Base-by-base conservation (phyloP, 163 green algal species). In the Coccomyxa subellipsoidea region DNA sequence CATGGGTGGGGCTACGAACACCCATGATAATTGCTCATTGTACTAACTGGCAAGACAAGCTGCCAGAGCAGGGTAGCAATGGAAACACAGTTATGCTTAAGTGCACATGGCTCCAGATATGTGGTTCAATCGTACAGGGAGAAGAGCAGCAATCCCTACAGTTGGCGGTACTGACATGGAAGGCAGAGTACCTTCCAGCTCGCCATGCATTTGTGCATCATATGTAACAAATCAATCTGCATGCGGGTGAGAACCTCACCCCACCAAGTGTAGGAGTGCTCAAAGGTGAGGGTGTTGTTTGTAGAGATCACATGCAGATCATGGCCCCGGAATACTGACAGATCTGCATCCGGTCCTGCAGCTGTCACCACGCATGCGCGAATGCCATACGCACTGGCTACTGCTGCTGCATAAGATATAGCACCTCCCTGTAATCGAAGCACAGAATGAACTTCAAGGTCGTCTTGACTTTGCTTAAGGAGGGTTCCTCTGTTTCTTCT, bases 231-330 rank as follows among this genome's bases (percentile, higher is more conserved):
- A 59, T 59, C 23, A 18, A 18, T 7, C 15, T 8, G 21, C 47
- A 59, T 2, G 4, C 21, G 47, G 15, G 23, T 59, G 1, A 69
- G 76, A 69, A 54, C 83, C 89, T 89, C 82, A 93, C 92, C 93
- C 83, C 91, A 97, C 90, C 93, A 97, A 1, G 93, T 94, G 86
- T 96, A 96, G 0, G 88, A 93, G 86, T 97, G 94, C 85, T 95
- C 91, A 83, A 97, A 97, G 0, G 92, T 96, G 31, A 97, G 89
- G 1, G 92, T 96, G 1, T 85, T 79, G 40, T 88, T 78, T 5
- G 90, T 82, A 10, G 84, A 81, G 10, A 97, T 84, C 15, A 94
- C 84, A 18, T 93, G 80, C 21, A 96, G 72, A 38, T 93, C 87
- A 76, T 94, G 91, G 27, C 87, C 88, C 4, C 87, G 76, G 54